phyloP scores from a whole-genome alignment of 2,329 filamentous ascomycete species.

The Metarhizium guizhouense region DNA sequence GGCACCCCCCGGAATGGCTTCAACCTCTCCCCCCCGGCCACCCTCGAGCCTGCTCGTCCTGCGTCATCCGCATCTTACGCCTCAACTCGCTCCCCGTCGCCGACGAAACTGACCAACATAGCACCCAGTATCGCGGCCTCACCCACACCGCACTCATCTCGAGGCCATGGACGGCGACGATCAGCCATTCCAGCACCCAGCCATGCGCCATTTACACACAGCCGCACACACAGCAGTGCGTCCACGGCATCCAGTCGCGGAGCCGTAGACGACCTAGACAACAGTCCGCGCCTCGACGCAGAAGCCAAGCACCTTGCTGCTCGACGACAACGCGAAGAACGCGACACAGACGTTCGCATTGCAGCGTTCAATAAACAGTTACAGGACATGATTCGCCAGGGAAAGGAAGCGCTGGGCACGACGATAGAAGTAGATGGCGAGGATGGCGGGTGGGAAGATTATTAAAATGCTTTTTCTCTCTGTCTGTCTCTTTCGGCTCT shows the following conservation, averaged over 20 bases:
- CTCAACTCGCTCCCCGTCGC: slow-evolving; percentile 23
- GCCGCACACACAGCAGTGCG: slow-evolving; percentile 35
- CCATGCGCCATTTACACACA: slow-evolving; percentile 20
- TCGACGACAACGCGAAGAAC: slow-evolving; percentile 63
- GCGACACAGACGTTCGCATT: slow-evolving; percentile 70
- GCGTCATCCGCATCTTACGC: slow-evolving; percentile 24
- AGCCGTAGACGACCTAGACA: slow-evolving; percentile 11
- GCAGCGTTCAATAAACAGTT: slow-evolving; percentile 71
- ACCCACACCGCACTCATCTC: slow-evolving; percentile 12
- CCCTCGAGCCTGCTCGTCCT: slow-evolving; percentile 10
- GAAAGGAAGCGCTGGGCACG: slow-evolving; percentile 74
- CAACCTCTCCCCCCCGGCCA: slow-evolving; percentile 15
- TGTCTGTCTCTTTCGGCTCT: neutral
- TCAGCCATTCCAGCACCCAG: slow-evolving; percentile 5
- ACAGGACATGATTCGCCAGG: slow-evolving; percentile 81
- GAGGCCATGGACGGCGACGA: slow-evolving; percentile 11
- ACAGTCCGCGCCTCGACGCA: slow-evolving; percentile 42
- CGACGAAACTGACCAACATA: slow-evolving; percentile 34
- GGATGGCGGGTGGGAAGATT: slow-evolving; percentile 30
- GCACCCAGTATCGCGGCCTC: slow-evolving; percentile 13
- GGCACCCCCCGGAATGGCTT: slow-evolving; percentile 20
- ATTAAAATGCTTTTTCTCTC: neutral
- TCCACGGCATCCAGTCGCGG: slow-evolving; percentile 30
- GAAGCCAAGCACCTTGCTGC: slow-evolving; percentile 70
- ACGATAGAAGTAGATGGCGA: slow-evolving; percentile 54